Percentiles rank a stretch among this genome's conserved stretches.
Conservation (phyloP, 148 eudicot genomes). For the Vaccinium macrocarpon region DNA sequence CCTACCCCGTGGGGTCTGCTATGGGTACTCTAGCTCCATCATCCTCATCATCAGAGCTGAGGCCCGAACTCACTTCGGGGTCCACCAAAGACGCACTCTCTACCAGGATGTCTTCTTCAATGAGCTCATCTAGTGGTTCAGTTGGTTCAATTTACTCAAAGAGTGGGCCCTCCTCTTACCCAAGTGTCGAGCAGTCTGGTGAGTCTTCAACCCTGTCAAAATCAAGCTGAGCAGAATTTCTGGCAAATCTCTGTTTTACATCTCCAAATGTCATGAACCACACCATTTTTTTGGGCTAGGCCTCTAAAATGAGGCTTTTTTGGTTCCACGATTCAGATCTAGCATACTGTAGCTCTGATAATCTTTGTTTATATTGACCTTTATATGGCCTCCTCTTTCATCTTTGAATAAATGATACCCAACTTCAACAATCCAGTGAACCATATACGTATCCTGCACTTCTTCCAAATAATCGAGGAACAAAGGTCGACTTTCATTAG, state of each 20-base stretch:
- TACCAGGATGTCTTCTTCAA: constrained; percentile 43
- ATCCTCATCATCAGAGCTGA: constrained; percentile 79
- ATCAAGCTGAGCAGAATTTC: constrained; percentile 35
- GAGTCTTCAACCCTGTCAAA: constrained; percentile 42
- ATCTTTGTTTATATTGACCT: constrained; percentile 42
- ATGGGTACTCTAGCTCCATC: constrained; percentile 76
- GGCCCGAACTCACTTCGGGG: constrained; percentile 46
- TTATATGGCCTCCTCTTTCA: constrained; percentile 29
- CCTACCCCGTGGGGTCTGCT: constrained; percentile 82
- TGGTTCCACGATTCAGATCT: constrained; percentile 23
- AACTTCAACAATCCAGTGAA: constrained; percentile 25
- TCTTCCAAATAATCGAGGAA: constrained; percentile 31
- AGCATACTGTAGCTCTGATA: constrained; percentile 26
- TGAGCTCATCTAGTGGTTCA: constrained; percentile 52
- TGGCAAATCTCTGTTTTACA: constrained; percentile 17
- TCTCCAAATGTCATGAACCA: constrained; percentile 30
- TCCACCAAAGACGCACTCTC: constrained; percentile 43
- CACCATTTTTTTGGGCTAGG: constrained; percentile 25
- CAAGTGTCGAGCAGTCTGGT: constrained; percentile 38
- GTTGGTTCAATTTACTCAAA: constrained; percentile 56
- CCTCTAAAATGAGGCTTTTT: constrained; percentile 23
- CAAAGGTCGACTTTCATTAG: constrained; percentile 18
- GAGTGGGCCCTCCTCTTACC: constrained; percentile 48
- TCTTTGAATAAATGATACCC: constrained; percentile 36
- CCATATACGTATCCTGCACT: constrained; percentile 21